Base-by-base conservation (phyloP, 202 grass and related monocot genomes). In the Hordeum pubiflorum region DNA sequence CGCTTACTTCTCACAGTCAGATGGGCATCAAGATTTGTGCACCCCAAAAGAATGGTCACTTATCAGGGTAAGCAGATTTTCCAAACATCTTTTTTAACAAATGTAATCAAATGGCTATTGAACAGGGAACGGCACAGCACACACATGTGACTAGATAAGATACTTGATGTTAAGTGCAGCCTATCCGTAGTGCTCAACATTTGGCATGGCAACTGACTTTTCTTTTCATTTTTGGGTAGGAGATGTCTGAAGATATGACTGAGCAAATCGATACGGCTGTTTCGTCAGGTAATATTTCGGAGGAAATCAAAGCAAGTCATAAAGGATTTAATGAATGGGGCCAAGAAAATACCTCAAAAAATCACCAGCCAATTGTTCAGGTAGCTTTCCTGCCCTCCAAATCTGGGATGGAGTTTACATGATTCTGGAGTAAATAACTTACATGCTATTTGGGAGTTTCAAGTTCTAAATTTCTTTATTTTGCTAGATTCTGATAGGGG, bases 301-400 rank as follows among this genome's bases (percentile, higher is more conserved):
- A 87, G 81, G 86, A 93, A 82, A 68, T 80, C 27, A 84, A 24
- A 75, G 27, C 3, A 39, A 66, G 82, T 3, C 74, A 87, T 33
- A 93, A 89, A 83, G 81, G 88, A 18, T 97, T 97, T 71, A 31
- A 60, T 7, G 82, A 91, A 65, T 93, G 93, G 93, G 84, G 59
- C 34, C 4, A 75, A 10, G 60, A 54, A n/a, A 71, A 81, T 55
- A 83, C 82, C 63, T 71, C 88, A 9, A 88, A 80, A 15, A 62
- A 93, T 84, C 93, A 93, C 81, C 91, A 83, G 0, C 31, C 90
- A 17, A 93, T 91, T 71, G 81, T 97, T 40, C 86, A 91, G 86
- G 93, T 92, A 80, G 18, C 29, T 68, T 82, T 41, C 29, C 6
- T 34, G 14, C 21, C 58, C 58, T 82, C 38, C 2, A 60, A 39